Percentiles rank a stretch among this genome's conserved stretches.
Evolutionary conservation across 73 alveolate species (phyloP).

Genomic region (Uronychia setigera): DNA sequence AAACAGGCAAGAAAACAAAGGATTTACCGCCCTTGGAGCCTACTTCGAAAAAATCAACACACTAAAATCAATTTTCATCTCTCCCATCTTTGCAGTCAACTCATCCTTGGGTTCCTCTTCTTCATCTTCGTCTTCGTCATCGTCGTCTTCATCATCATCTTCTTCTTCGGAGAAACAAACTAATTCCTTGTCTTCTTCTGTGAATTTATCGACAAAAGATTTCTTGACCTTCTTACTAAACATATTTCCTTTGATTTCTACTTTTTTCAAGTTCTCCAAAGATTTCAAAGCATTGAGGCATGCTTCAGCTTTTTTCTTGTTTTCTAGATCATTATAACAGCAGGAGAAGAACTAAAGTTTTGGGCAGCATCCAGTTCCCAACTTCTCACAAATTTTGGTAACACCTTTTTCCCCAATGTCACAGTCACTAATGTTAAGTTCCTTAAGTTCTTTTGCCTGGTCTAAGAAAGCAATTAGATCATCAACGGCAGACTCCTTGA

Average conservation of each 20-base stretch:
- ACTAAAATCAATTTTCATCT: conserved; percentile 55
- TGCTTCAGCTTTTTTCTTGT: neutral
- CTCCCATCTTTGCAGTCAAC: too few relatives aligned
- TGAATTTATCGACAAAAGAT: too few relatives aligned
- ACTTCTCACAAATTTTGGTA: conserved; percentile 57
- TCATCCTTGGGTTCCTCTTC: too few relatives aligned
- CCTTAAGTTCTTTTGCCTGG: conserved; percentile 37
- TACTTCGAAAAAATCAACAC: conserved; percentile 74
- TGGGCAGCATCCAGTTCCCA: conserved; percentile 25
- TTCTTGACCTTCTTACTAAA: neutral
- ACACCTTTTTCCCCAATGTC: conserved; percentile 76
- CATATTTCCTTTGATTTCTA: neutral
- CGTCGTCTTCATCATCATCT: too few relatives aligned
- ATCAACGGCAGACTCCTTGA: conserved; percentile 76
- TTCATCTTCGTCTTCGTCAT: too few relatives aligned
- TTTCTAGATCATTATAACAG: neutral
- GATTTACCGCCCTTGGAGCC: conserved; percentile 76
- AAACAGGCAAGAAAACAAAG: conserved; percentile 89
- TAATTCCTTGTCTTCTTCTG: too few relatives aligned
- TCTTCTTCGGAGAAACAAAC: too few relatives aligned
- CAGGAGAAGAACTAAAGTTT: neutral
- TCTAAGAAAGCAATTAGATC: conserved; percentile 62
- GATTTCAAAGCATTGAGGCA: neutral
- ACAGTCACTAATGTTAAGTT: conserved; percentile 82
- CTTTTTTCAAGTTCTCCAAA: neutral